Percentiles rank a stretch among this genome's conserved stretches.
Evolutionary conservation across 345 rosid species (phyloP).

Genomic region (Lepidium africanum): DNA sequence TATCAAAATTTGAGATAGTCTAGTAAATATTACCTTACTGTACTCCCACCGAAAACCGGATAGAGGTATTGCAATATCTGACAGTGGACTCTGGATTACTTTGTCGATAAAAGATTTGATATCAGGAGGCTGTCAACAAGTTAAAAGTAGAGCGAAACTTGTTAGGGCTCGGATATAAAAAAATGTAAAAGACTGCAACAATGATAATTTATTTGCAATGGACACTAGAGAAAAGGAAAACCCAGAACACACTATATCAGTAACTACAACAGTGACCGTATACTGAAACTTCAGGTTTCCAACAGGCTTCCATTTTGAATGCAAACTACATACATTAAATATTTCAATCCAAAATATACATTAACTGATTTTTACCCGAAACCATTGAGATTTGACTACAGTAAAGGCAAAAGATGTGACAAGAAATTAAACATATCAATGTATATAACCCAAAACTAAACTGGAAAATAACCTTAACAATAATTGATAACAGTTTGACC

Average conservation of each 20-base stretch:
- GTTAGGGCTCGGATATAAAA: background rate
- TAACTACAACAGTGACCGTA: background rate
- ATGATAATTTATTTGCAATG: background rate
- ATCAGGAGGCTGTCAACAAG: constrained; percentile 63
- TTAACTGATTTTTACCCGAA: background rate
- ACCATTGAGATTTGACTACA: background rate
- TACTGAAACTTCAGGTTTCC: background rate
- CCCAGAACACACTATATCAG: background rate
- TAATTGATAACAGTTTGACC: background rate
- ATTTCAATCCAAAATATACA: background rate
- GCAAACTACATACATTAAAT: background rate
- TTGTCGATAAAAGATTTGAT: constrained; percentile 86
- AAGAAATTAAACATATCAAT: background rate
- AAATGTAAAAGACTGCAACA: background rate
- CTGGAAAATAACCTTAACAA: background rate
- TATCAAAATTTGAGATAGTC: background rate
- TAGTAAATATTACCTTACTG: constrained; percentile 49
- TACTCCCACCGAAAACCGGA: constrained; percentile 93
- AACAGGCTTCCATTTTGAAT: background rate
- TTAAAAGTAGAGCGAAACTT: constrained; percentile 1
- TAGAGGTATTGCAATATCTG: constrained; percentile 94
- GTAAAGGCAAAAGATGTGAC: background rate
- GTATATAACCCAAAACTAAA: background rate
- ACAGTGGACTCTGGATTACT: constrained; percentile 93
- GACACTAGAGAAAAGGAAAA: background rate